Evolutionary conservation across 768 basidiomycete genomes (phyloP), one percentile per base, ranked within the genome.

Genomic region (Lyophyllum semitale): DNA sequence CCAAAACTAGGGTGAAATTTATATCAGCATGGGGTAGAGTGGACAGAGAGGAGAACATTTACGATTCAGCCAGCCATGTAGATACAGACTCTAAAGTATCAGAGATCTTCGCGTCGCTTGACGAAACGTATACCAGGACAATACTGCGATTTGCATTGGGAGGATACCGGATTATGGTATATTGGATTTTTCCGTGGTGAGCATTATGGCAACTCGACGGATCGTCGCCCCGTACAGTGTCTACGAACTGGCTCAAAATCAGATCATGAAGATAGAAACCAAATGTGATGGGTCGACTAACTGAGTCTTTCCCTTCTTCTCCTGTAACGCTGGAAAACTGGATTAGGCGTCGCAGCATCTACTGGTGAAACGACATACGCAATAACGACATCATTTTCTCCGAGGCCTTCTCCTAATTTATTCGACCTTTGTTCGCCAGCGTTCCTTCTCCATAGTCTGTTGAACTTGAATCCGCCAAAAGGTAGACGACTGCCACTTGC

Each of bases 61-160:
- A 60, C 59, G 38, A 48, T n/a, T 60, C 54, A 38, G 51, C 33
- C 32, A 60, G 43, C 59, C 59, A 60, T 6, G 27, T 50, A 1
- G 45, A 44, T 33, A 52, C 44, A 38, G 29, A 22, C 7, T 54
- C 47, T 25, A 59, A 44, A 17, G 40, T 45, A 11, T 59, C 54
- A 26, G 46, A 35, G 12, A 59, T 33, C n/a, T 59, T 59, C 35
- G 53, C 54, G 6, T 52, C 54, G n/a, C 48, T 49, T 4, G 6
- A 18, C 1, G 41, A 51, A 9, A 45, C 51, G 26, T 59, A 59
- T 25, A 55, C 54, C 9, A 59, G 7, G 27, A 48, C 48, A 7
- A 59, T 25, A 18, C 41, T 56, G 17, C 59, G 59, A 32, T n/a
- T 8, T 25, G 51, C 26, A 49, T 48, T 22, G 26, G 6, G 27